Base-by-base conservation (phyloP, 371 early-diverging fungal species). In the Mucor sp. region DNA sequence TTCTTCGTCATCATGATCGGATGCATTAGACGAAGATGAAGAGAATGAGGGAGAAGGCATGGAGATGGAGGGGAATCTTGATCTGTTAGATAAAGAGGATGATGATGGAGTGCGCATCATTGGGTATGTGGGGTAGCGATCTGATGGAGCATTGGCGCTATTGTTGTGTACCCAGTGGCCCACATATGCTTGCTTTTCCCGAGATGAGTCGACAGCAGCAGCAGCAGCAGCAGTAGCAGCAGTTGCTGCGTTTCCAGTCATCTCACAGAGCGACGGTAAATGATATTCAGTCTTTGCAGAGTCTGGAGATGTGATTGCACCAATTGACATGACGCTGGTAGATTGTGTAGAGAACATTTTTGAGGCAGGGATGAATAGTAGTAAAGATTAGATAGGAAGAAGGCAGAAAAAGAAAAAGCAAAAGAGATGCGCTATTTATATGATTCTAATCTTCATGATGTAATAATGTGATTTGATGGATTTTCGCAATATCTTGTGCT, bases 291-390 rank as follows among this genome's bases (percentile, higher is more conserved):
- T 27, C 6, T 53, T 27, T 53, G 27, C 50, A 50, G 48, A 56
- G 37, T 47, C 58, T 33, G 68, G 63, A 39, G 62, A 70, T 17
- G 66, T 70, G 58, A 70, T 62, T 9, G 66, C 66, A 50, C 41
- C 65, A 50, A 70, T 70, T 30, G 70, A 70, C 70, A 70, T 70
- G n/a, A 70, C 53, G 57, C 62, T 70, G 30, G 43, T 65, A 44
- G 61, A 55, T 17, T 41, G 43, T 33, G 60, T 60, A 19, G 27
- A 41, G 21, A 23, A 14, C n/a, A 48, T 59, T 27, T 9, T 58
- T 56, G 48, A 62, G 27, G 8, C 28, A 39, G 15, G n/a, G 15
- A 19, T 60, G 39, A 41, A 25, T 30, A 30, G n/a, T n/a, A n/a
- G n/a, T n/a, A n/a, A 47, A 57, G 14, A 47, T 14, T 44, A 21